phyloP scores from a whole-genome alignment of 2,329 filamentous ascomycete genomes.

The Bipolaris zeicola region DNA sequence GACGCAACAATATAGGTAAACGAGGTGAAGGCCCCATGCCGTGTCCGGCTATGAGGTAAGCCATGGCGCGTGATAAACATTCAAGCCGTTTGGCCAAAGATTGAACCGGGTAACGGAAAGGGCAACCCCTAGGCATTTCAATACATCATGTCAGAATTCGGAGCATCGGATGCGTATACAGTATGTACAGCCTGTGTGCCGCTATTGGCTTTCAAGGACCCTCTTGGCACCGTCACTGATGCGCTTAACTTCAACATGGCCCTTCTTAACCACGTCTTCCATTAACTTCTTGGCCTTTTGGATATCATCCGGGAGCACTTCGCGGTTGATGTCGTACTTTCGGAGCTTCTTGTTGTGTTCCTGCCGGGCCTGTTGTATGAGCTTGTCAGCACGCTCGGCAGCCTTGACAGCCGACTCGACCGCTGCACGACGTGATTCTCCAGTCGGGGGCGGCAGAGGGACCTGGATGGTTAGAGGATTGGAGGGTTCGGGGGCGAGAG shows the following conservation, averaged over 20 bases:
- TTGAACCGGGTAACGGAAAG: neutral
- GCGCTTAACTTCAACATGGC: slow-evolving; percentile 55
- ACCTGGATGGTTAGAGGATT: slow-evolving; percentile 60
- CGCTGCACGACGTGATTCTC: slow-evolving; percentile 56
- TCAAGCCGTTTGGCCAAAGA: neutral
- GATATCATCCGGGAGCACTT: slow-evolving; percentile 55
- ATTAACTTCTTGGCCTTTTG: slow-evolving; percentile 56
- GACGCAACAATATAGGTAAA: slow-evolving; percentile 1
- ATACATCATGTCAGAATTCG: neutral
- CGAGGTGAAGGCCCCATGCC: slow-evolving; percentile 1
- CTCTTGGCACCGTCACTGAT: slow-evolving; percentile 56
- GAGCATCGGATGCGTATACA: neutral
- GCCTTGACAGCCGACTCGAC: slow-evolving; percentile 50
- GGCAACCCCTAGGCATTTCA: neutral
- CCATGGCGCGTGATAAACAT: neutral
- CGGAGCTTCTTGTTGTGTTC: slow-evolving; percentile 57
- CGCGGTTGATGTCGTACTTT: slow-evolving; percentile 51
- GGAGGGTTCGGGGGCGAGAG: slow-evolving; percentile 57
- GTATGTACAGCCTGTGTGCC: neutral
- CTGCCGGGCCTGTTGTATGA: slow-evolving; percentile 52
- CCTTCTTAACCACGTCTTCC: slow-evolving; percentile 59
- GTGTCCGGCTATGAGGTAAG: slow-evolving; percentile 4
- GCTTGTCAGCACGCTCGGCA: slow-evolving; percentile 50
- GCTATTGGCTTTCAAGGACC: slow-evolving; percentile 49
- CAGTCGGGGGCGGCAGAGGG: slow-evolving; percentile 63